Evolutionary conservation across 1,139 yeast species (phyloP).

Genomic region (Debaryomyces nepalensis): DNA sequence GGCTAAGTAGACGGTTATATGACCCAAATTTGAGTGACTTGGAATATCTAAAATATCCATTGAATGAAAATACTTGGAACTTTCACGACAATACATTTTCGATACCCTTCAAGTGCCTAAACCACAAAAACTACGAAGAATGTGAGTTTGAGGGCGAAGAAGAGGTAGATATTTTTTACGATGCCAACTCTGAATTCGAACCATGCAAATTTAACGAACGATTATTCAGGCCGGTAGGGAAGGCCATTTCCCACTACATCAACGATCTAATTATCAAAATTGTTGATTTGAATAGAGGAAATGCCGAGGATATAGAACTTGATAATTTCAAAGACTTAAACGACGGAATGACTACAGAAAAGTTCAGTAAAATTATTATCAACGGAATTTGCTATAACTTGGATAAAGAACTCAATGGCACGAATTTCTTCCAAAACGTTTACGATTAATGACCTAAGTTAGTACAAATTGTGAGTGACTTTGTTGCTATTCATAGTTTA

Average conservation of each 20-base stretch:
- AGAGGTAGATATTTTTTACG: conserved; percentile 31
- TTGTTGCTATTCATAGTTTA: too few relatives aligned
- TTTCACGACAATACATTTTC: conserved; percentile 36
- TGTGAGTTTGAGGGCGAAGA: conserved; percentile 45
- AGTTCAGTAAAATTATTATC: conserved; percentile 33
- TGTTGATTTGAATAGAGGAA: conserved; percentile 44
- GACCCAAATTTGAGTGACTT: conserved; percentile 29
- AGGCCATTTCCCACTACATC: conserved; percentile 40
- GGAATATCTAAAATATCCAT: conserved; percentile 28
- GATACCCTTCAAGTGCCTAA: conserved; percentile 44
- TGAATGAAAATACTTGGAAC: conserved; percentile 38
- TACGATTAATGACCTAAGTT: conserved; percentile 22
- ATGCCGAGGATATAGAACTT: conserved; percentile 44
- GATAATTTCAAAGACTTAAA: conserved; percentile 35
- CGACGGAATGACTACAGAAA: conserved; percentile 37
- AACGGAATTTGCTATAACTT: conserved; percentile 43
- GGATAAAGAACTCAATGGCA: conserved; percentile 49
- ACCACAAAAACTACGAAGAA: conserved; percentile 39
- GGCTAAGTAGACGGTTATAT: conserved; percentile 39
- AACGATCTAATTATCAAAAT: conserved; percentile 35
- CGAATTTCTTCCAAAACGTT: conserved; percentile 38
- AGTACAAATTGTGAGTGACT: too few relatives aligned
- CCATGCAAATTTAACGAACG: conserved; percentile 26
- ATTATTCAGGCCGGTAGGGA: conserved; percentile 23
- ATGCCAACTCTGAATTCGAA: conserved; percentile 22